Evolutionary conservation across 176 grass and related monocot genomes (phyloP), one percentile per base, ranked within the genome.

Genomic region (Triticum turgidum): DNA sequence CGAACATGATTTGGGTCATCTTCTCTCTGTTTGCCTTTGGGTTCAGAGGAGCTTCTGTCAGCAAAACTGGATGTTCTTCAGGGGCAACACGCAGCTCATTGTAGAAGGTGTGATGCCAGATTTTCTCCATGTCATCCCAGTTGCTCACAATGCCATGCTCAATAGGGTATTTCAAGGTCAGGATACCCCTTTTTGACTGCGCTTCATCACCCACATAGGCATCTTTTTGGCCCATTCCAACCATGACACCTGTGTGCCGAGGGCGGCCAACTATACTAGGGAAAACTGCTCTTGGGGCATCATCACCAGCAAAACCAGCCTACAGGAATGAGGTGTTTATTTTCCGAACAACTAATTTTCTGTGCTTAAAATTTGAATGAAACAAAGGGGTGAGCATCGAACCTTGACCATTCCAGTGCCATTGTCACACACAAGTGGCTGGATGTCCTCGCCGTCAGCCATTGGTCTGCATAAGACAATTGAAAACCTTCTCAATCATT

Each of bases 111-210:
- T 87, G 86, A 67, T 87, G 86, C 86, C 86, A 87, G 41, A 87
- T 87, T 68, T 87, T 87, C 86, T 87, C 85, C 85, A 87, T 87
- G 78, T 87, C 85, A 74, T 87, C 85, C 85, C 85, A 87, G 85
- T 81, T 87, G 85, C 37, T 87, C 42, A 87, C 85, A 5, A 87
- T 87, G 49, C 85, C 85, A 87, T 87, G 85, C 68, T 87, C 85
- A 52, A 87, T 87, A 5, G 85, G 84, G 75, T 86, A 86, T 59
- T 86, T 86, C 75, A 86, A 68, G 10, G 84, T 86, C 75, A 86
- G 68, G 64, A 86, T 86, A 59, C 84, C 84, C 52, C 84, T 86
- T 86, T 86, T 86, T 59, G 84, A 86, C 22, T 86, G 84, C 3
- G 84, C 84, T 52, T 86, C 84, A 22, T 86, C 84, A n/a, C 84